Base-by-base conservation (phyloP, 2,329 filamentous ascomycete species). In the Trichophyton verrucosum region DNA sequence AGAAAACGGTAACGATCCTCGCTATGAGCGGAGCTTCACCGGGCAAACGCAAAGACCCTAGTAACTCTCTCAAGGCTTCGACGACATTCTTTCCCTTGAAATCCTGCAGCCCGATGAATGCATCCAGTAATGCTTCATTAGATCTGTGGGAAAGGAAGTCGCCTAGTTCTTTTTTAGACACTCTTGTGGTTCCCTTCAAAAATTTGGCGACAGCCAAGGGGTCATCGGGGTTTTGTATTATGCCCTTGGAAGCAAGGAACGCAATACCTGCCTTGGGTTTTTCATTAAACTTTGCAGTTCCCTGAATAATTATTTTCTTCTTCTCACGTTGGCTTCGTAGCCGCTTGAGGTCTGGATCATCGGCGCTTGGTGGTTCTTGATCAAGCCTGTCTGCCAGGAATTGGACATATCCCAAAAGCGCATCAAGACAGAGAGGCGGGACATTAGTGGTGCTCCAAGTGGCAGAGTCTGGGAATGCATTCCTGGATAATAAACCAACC, bases 381-480 rank as follows among this genome's bases (percentile, higher is more conserved):
- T 95, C 83, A 17, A 97, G 76, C 60, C 94, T 83, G 71, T 96
- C 91, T 0, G 90, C 88, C 65, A 99, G 87, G 65, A 90, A 96
- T 69, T 96, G 91, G 38, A 99, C 84, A 68, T 91, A 97, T 15
- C 90, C 86, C 24, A 99, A 79, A 9, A 99, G 78, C 8, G 94
- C 91, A 75, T 99, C 94, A 22, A 99, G 79, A 68, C 94, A 99
- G 2, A 99, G 78, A 0, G 94, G 94, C 15, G 94, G 94, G 1
- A 99, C 95, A 70, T 95, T 99, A 3, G 92, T 96, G 9, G 94
- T 99, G 72, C 95, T 99, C 94, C 94, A 99, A 4, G 91, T 96
- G 4, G 92, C 94, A 7, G 94, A 96, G 72, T 99, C 94, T 0
- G 94, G 95, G 65, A 99, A 88, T 1, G 94, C 94, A 72, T 96